Evolutionary conservation across 2,329 filamentous ascomycete species (phyloP), one percentile per base, ranked within the genome.

Genomic region (Metarhizium anisopliae): DNA sequence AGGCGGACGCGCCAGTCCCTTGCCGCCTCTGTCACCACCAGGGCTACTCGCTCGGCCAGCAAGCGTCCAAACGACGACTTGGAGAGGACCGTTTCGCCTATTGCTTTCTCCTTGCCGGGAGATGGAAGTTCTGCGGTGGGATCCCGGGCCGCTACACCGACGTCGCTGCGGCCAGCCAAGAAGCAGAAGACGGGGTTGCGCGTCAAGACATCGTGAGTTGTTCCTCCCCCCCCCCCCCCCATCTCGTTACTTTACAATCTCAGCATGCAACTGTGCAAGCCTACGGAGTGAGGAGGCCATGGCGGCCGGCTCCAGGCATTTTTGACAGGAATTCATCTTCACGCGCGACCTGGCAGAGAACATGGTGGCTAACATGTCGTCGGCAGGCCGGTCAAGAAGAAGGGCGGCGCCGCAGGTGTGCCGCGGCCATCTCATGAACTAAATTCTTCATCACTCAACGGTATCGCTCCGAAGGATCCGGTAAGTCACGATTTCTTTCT

Each of bases 321-420:
- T 25, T 35, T 11, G 32, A 35, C 32, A 3, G 7, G 10, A 11
- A 11, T 35, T 35, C 6, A 35, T 35, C 32, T 16, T 6, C 6
- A 42, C 40, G 6, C 40, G 40, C 40, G 14, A 18, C 13, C 40
- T 16, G 2, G n/a, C 10, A 14, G 7, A 8, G 18, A 25, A 7
- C 7, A 20, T 25, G 6, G 18, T n/a, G 10, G 6, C 45, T 49
- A 30, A 49, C 45, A 14, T 14, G 25, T 49, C 5, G n/a, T 49
- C 5, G n/a, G 25, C 67, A 92, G 88, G 62, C 88, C 88, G 11
- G 67, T 73, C 49, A 92, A 92, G 75, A 90, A 87, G 74, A 87
- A 86, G 70, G 78, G 79, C 59, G 82, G 84, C 61, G 81, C 84
- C 62, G 85, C 85, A 68, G 87, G 86, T 64, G 78, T 89, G 67